Conservation (phyloP, 768 basidiomycete genomes). For the Phanerochaete sordida region DNA sequence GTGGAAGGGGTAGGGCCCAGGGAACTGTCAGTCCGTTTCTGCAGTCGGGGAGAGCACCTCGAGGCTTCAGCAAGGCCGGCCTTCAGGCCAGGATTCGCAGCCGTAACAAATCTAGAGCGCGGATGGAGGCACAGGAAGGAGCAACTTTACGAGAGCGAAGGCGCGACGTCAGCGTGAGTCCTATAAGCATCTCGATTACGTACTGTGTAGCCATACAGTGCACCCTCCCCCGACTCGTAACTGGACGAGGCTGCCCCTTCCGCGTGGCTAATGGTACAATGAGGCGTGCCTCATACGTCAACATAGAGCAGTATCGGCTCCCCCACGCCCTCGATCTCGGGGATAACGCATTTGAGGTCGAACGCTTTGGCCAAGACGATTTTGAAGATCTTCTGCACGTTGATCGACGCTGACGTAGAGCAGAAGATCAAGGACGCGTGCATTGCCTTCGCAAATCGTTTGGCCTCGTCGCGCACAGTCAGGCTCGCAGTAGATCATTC, state of each 20-base stretch:
- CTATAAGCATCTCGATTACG: not conserved
- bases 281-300: slow-evolving; percentile 51
- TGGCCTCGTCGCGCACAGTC: slow-evolving; percentile 55
- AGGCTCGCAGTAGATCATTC: not conserved
- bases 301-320: slow-evolving; percentile 95
- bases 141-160: not conserved
- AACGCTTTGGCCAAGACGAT: slow-evolving; percentile 97
- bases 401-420: slow-evolving; percentile 97
- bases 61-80: not conserved
- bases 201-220: slow-evolving; percentile 1
- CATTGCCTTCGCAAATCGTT: slow-evolving; percentile 98
- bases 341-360: slow-evolving; percentile 97
- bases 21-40: not conserved
- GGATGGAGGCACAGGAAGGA: not conserved
- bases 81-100: not conserved
- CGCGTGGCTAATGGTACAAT: not conserved
- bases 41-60: not conserved
- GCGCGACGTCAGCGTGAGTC: not conserved
- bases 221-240: not conserved
- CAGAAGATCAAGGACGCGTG: slow-evolving; percentile 99
- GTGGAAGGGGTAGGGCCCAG: not conserved
- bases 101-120: not conserved
- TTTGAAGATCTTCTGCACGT: slow-evolving; percentile 99
- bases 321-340: slow-evolving; percentile 95
- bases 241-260: not conserved